Percentiles rank a stretch among this genome's conserved stretches.
Conservation (phyloP, 2,329 filamentous ascomycete genomes). For the Penicillium glabrum region DNA sequence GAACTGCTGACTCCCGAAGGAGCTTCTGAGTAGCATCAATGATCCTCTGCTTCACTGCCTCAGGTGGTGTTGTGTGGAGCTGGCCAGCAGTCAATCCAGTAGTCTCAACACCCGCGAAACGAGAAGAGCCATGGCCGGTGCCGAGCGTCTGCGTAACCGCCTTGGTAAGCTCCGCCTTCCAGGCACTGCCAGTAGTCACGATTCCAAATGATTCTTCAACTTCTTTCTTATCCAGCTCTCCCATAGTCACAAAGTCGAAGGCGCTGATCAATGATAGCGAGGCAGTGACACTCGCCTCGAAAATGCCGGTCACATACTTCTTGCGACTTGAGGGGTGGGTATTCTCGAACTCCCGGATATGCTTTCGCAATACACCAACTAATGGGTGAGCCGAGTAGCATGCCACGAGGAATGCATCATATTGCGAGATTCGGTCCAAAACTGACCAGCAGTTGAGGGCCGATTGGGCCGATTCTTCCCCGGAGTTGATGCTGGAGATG, state of each 20-base stretch:
- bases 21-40: conserved; percentile 68
- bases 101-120: conserved; percentile 78
- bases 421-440: conserved; percentile 41
- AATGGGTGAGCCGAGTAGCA: conserved; percentile 87
- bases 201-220: conserved; percentile 67
- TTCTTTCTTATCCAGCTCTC: conserved; percentile 38
- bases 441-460: conserved; percentile 61
- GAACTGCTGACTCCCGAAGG: conserved; percentile 49
- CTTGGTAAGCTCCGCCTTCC: conserved; percentile 69
- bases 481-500: conserved; percentile 76
- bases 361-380: conserved; percentile 59
- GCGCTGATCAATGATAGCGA: conserved; percentile 58
- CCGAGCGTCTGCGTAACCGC: conserved; percentile 65
- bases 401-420: conserved; percentile 80
- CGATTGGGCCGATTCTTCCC: conserved; percentile 65
- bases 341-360: conserved; percentile 31
- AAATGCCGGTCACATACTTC: conserved; percentile 74
- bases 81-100: conserved; percentile 79
- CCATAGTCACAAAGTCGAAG: conserved; percentile 28
- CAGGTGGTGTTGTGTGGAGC: conserved; percentile 67
- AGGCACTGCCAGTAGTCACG: conserved; percentile 81
- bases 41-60: conserved; percentile 65
- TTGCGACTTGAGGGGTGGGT: conserved; percentile 21
- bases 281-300: conserved; percentile 75
- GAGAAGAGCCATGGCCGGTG: conserved; percentile 33